Evolutionary conservation across 2,329 filamentous ascomycete species (phyloP).

Genomic region (Paecilomyces variotii): DNA sequence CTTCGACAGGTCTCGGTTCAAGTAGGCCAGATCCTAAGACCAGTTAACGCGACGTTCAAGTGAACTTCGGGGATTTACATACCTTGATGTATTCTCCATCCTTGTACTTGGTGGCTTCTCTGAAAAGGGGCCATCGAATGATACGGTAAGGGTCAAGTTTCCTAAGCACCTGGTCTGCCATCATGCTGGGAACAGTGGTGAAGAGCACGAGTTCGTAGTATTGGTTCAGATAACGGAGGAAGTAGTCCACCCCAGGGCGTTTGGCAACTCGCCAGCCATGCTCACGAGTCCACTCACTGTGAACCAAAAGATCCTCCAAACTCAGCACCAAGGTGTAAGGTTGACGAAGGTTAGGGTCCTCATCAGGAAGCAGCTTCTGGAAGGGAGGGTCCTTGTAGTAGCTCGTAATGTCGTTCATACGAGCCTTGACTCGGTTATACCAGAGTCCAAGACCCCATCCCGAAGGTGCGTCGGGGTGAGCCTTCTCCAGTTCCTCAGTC

Average conservation of each 20-base stretch:
- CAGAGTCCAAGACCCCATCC: conserved; percentile 70
- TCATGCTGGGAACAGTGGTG: conserved; percentile 75
- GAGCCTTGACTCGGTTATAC: conserved; percentile 71
- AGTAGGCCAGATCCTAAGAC: conserved; percentile 80
- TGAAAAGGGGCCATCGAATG: conserved; percentile 88
- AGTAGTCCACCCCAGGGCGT: conserved; percentile 92
- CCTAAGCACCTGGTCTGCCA: conserved; percentile 78
- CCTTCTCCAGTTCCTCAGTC: conserved; percentile 59
- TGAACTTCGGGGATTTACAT: conserved; percentile 17
- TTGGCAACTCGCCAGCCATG: conserved; percentile 95
- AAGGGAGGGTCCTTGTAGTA: conserved; percentile 98
- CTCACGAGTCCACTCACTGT: conserved; percentile 89
- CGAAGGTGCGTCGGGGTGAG: conserved; percentile 64
- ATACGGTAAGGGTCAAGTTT: conserved; percentile 95
- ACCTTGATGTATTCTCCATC: conserved; percentile 96
- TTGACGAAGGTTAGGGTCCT: conserved; percentile 67
- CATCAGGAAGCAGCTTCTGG: conserved; percentile 72
- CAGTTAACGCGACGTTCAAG: conserved; percentile 3
- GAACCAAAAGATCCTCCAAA: conserved; percentile 86
- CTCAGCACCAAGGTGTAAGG: conserved; percentile 91
- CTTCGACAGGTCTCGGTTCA: conserved; percentile 93
- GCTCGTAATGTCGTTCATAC: conserved; percentile 65
- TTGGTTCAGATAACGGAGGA: conserved; percentile 89
- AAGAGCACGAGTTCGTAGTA: conserved; percentile 98
- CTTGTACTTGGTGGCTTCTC: conserved; percentile 95